phyloP scores from a whole-genome alignment of 306 rosid species.

The Begonia loranthoides region DNA sequence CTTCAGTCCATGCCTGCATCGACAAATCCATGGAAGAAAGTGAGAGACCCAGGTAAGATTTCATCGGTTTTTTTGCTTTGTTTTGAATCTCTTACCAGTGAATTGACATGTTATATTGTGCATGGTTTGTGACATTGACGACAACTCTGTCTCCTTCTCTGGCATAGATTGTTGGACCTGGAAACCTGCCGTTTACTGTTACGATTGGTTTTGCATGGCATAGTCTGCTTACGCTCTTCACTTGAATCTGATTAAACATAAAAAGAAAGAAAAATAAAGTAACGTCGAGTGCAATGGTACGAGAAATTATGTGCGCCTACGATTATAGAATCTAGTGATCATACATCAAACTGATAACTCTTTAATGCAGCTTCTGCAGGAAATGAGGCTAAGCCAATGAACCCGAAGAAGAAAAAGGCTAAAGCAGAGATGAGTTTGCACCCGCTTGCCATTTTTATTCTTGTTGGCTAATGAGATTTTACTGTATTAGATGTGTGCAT shows the following conservation, averaged over 20 bases:
- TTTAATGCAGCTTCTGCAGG: constrained; percentile 59
- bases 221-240: constrained; percentile 65
- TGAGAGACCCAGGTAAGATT: constrained; percentile 3
- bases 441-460: constrained; percentile 22
- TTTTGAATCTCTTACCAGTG: constrained; percentile 19
- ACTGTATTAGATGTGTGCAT: neutral
- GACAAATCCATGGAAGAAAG: neutral
- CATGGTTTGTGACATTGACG: constrained; percentile 72
- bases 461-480: neutral
- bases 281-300: neutral
- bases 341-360: constrained; percentile 73
- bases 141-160: constrained; percentile 67
- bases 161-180: constrained; percentile 64
- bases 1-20: constrained; percentile 60
- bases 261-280: neutral
- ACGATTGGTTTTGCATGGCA: constrained; percentile 80
- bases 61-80: neutral
- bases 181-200: constrained; percentile 69
- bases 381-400: constrained; percentile 32
- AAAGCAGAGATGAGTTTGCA: constrained; percentile 7
- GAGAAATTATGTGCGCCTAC: neutral
- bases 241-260: constrained; percentile 44
- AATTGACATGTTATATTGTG: constrained; percentile 60
- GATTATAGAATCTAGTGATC: constrained; percentile 14
- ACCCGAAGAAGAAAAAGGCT: constrained; percentile 15